Evolutionary conservation across 2,329 filamentous ascomycete genomes (phyloP), one percentile per base, ranked within the genome.

Genomic region (Fusarium fracticaudum): DNA sequence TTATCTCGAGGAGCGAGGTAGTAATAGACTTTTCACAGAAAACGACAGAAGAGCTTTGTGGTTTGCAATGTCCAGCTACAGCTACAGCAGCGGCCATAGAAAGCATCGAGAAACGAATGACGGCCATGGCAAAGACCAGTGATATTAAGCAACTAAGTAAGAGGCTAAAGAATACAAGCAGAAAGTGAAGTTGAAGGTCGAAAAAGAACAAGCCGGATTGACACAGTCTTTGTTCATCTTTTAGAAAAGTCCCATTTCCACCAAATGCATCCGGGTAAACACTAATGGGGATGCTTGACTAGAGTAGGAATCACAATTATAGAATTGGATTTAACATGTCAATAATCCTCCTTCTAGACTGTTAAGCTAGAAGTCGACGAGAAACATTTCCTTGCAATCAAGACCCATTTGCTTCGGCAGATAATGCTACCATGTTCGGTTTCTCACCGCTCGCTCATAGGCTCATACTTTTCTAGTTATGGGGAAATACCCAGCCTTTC

Each of bases 271-370:
- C n/a, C n/a, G n/a, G n/a, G n/a, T 26, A 2, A 15, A 51, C 47
- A 7, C 22, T 20, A 11, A 35, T 2, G 10, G n/a, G 31, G 4
- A 22, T 29, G 7, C 35, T 22, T 26, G 10, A 26, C 20, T 13
- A 2, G 3, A 15, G 18, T 22, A 18, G 18, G 4, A 17, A 15
- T 7, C 7, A 3, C 6, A n/a, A 3, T 13, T 17, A 8, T 24
- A 7, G 14, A 54, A 54, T 29, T 10, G 14, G n/a, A 22, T 13
- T 54, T 54, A 24, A 22, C 35, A n/a, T 10, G 24, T 8, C 2
- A 8, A 26, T 9, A 9, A 17, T 40, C 7, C 33, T 38, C 24
- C 5, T 12, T 8, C 33, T 1, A 17, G 24, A 7, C 24, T 2
- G 24, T 22, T 14, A 20, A 11, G 8, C 31, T 35, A 35, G 48